Base-by-base conservation (phyloP, 2,329 filamentous ascomycete species). In the Harringtonia lauricola region DNA sequence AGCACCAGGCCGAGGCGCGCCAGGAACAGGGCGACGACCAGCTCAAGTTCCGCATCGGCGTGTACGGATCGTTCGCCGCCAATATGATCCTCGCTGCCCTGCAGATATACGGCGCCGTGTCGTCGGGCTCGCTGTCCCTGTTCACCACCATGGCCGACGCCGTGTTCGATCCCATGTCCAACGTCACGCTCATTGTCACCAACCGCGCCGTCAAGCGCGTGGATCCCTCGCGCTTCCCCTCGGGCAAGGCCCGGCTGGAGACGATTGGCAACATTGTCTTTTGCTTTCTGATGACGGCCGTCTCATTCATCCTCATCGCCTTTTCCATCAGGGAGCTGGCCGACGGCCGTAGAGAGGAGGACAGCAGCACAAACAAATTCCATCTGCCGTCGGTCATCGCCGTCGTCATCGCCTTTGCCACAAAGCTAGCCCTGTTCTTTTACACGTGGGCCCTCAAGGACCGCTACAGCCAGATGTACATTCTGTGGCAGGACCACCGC, bases 71-170 rank as follows among this genome's bases (percentile, higher is more conserved):
- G 31, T 86, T 95, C 54, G 76, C 66, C 1, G 90, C 89, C 47
- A 96, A 96, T 55, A 61, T 95, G 45, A 49, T 84, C 24, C 72
- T 98, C 7, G 79, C 89, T 0, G 71, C 72, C 4, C 71, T 98
- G 17, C 92, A 98, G 63, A 68, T 95, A 31, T 98, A 94, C 59
- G 92, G 83, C 36, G 92, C 92, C 48, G 75, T 86, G 37, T 78
- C 84, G 0, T 95, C 89, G 0, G 80, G 83, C 38, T 95, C 88
- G n/a, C 74, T 96, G 30, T 95, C 90, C 6, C 79, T 98, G 38
- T 95, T 96, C 67, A 95, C 92, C 15, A 98, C 90, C 50, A 94
- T 94, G 85, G 90, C 89, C 15, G 92, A 98, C 63, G 81, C 89
- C 41, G 72, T 96, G 51, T 96, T 96, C 64, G 92, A 96, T 58